Base-by-base conservation (phyloP, 2,329 filamentous ascomycete genomes). In the Cordyceps fumosorosea region DNA sequence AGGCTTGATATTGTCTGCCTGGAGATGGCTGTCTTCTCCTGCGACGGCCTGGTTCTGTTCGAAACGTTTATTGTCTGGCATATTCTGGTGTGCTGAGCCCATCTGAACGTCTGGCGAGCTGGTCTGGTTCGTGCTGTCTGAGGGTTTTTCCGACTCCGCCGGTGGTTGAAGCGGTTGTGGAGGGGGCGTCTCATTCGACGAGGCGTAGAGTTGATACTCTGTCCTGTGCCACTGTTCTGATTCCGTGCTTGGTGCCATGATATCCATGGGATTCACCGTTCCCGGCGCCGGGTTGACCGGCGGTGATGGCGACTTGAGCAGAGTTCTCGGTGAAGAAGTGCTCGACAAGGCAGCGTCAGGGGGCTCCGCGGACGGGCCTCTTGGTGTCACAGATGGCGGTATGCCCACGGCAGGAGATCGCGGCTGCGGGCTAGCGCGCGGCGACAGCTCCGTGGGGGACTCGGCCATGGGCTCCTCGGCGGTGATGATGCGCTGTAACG, bases 211-310 rank as follows among this genome's bases (percentile, higher is more conserved):
- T 61, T 76, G 69, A 60, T 75, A 72, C 63, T 76, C 75, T 18
- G 72, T 76, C 42, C 70, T 68, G 56, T 77, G 70, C 70, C 72
- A 75, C 32, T 73, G 62, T 63, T 77, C 76, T 8, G 71, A 71
- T 63, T 76, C 69, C 3, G 74, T 76, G 18, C 71, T 73, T 3
- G 76, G 71, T 5, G 76, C 78, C 81, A 82, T 82, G 34, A 83
- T 78, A 55, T 81, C 79, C 77, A 81, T 81, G 0, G 81, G 81
- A 47, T 82, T 83, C 11, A 81, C 80, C 4, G 80, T 83, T 40
- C 78, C 79, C 3, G 77, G 76, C 1, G 76, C 73, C 42, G 78
- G 72, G 54, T 74, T 66, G 5, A 62, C 60, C 14, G 75, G 69
- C 51, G 73, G 70, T 22, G 70, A 70, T 55, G 73, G 68, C 26